Evolutionary conservation across 352 stramenopile species (phyloP), one percentile per base, ranked within the genome.

Genomic region (Peronospora destructor): DNA sequence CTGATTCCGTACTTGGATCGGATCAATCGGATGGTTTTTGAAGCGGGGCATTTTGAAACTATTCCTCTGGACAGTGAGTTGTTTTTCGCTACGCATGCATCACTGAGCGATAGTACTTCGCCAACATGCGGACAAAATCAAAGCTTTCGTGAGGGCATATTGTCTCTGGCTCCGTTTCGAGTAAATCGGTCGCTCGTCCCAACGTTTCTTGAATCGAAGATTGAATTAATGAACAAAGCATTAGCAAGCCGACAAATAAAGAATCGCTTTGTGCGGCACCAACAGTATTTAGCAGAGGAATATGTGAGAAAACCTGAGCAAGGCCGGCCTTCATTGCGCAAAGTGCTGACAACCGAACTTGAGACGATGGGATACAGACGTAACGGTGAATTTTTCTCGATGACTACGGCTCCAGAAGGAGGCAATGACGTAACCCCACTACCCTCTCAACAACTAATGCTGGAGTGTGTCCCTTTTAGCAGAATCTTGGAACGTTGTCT

Each of bases 221-320:
- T 64, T 10, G 42, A 62, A 4, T 29, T 65, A 11, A 59, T 88
- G 51, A 72, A 62, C 7, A 64, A 76, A 14, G 66, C 74, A 4
- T 41, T 88, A n/a, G 59, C 65, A 10, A 84, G 71, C 60, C 77
- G 74, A 26, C 77, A 88, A 46, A 67, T 86, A 47, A 76, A 69
- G 45, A 85, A 85, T 48, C 61, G 60, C 7, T 84, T 80, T 40
- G 45, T 84, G 9, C 71, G 71, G 39, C 59, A 76, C 1, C 56
- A 73, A 8, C 54, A 59, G 17, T 13, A 41, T 32, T 34, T 29
- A 1, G 6, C n/a, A 28, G 29, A 43, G 13, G 39, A 40, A 36
- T 4, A 37, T 30, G 23, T 49, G 38, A 46, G 8, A 11, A 37
- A 19, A 10, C 45, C 21, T 35, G 37, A 49, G 34, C 54, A 32